These are phyloP conservation scores for Pleurotus tuber-regium DNA, from an alignment of 768 basidiomycete genomes.

Conservation along the genomic window DNA sequence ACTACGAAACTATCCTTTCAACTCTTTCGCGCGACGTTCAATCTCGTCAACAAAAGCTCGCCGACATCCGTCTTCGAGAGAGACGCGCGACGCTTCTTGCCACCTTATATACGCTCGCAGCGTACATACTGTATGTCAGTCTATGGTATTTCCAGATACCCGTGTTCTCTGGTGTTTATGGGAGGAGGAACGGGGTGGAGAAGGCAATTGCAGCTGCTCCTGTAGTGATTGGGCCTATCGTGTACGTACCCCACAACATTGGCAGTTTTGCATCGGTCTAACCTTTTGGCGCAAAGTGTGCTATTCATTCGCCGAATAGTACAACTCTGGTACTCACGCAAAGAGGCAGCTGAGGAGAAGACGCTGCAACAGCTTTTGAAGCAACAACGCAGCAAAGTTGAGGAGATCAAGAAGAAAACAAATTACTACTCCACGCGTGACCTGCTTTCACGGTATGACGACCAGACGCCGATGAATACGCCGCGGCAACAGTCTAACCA, in stretches of 20 bases:
- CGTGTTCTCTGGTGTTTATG: constrained; percentile 11
- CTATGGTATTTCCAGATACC: constrained; percentile 71
- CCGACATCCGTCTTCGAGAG: constrained; percentile 85
- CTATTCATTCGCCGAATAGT: constrained; percentile 78
- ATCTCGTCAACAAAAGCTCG: constrained; percentile 68
- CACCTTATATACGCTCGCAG: constrained; percentile 73
- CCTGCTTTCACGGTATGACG: constrained; percentile 88
- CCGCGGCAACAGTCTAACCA: constrained; percentile 23
- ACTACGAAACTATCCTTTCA: constrained; percentile 76
- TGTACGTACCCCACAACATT: constrained; percentile 48
- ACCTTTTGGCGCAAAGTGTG: constrained; percentile 42
- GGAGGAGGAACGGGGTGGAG: constrained; percentile 32
- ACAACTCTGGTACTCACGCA: constrained; percentile 80
- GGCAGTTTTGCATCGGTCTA: constrained; percentile 4
- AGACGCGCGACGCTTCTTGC: constrained; percentile 73
- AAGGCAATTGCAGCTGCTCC: constrained; percentile 50
- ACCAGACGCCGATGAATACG: constrained; percentile 35
- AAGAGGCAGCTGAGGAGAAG: constrained; percentile 82
- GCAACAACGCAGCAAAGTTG: constrained; percentile 80
- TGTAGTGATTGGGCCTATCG: constrained; percentile 70
- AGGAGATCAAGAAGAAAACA: constrained; percentile 97
- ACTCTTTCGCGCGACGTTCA: constrained; percentile 66
- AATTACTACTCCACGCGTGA: constrained; percentile 93
- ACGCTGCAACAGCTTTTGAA: constrained; percentile 70
- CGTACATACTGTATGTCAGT: constrained; percentile 70